phyloP scores from a whole-genome alignment of 768 basidiomycete species.

The Leccinellum luteum region DNA sequence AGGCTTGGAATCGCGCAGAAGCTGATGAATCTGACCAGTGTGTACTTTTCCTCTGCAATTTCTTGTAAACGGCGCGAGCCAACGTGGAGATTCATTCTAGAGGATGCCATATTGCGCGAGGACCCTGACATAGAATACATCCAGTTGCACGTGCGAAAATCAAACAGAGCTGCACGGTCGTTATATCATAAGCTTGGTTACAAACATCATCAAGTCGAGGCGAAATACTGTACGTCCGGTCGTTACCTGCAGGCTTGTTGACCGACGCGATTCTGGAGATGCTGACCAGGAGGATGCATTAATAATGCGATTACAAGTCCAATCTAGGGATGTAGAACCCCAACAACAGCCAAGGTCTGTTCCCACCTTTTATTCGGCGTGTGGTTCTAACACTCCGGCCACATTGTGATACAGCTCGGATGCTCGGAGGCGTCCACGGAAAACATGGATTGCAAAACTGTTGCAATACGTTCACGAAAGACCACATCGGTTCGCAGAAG shows the following conservation, averaged over 20 bases:
- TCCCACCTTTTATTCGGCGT: not conserved
- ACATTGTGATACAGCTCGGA: slow-evolving; percentile 1
- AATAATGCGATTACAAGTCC: slow-evolving; percentile 21
- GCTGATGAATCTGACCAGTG: slow-evolving; percentile 28
- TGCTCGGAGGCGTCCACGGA: slow-evolving; percentile 1
- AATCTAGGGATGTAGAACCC: not conserved
- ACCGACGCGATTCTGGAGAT: slow-evolving; percentile 15
- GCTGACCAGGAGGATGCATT: slow-evolving; percentile 26
- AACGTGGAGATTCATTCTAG: slow-evolving; percentile 13
- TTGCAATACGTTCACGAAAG: slow-evolving; percentile 13
- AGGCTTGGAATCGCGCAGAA: slow-evolving; percentile 27
- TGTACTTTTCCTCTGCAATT: slow-evolving; percentile 2
- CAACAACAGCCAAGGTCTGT: slow-evolving; percentile 13
- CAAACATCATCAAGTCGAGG: slow-evolving; percentile 6
- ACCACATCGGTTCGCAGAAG: slow-evolving; percentile 2
- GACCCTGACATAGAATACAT: slow-evolving; percentile 15
- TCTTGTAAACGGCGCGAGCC: not conserved
- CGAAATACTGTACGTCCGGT: slow-evolving; percentile 25
- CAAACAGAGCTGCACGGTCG: slow-evolving; percentile 23
- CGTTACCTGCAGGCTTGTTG: not conserved
- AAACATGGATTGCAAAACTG: slow-evolving; percentile 14
- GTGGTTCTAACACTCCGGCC: not conserved
- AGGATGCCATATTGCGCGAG: slow-evolving; percentile 23
- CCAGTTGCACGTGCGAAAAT: slow-evolving; percentile 30
- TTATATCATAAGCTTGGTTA: slow-evolving; percentile 29